Evolutionary conservation across 2,329 filamentous ascomycete species (phyloP).

Genomic region (Fusarium fracticaudum): DNA sequence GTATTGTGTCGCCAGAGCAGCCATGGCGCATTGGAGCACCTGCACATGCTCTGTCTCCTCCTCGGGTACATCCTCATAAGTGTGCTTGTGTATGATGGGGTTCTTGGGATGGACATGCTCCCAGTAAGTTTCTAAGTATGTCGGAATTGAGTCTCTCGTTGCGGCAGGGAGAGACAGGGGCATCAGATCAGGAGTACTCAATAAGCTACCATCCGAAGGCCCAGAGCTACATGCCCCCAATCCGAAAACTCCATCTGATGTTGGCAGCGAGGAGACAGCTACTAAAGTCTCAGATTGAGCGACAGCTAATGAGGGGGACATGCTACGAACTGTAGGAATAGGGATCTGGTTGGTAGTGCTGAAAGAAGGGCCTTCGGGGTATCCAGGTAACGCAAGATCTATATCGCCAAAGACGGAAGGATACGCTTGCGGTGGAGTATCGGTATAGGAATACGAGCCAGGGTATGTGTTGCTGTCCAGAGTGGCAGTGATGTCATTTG

Average conservation of each 20-base stretch:
- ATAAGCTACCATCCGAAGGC: conserved; percentile 52
- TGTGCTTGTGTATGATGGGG: conserved; percentile 61
- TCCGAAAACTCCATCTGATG: conserved; percentile 47
- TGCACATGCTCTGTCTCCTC: conserved; percentile 50
- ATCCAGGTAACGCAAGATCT: conserved; percentile 48
- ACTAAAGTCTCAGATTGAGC: conserved; percentile 61
- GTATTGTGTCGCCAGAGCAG: conserved; percentile 64
- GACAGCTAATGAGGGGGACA: conserved; percentile 58
- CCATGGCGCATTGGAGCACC: conserved; percentile 64
- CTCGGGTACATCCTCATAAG: conserved; percentile 51
- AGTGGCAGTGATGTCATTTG: conserved; percentile 30
- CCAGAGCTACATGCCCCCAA: conserved; percentile 52
- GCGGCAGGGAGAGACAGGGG: conserved; percentile 51
- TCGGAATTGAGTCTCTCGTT: conserved; percentile 56
- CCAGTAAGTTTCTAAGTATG: conserved; percentile 65
- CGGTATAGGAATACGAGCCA: conserved; percentile 44
- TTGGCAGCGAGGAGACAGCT: conserved; percentile 54
- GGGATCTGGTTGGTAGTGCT: conserved; percentile 51
- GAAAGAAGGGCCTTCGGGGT: conserved; percentile 49
- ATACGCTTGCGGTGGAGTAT: conserved; percentile 47
- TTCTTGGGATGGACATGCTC: conserved; percentile 58
- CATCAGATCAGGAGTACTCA: conserved; percentile 41
- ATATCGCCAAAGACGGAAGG: conserved; percentile 47
- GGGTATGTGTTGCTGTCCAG: conserved; percentile 36
- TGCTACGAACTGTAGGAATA: conserved; percentile 58